phyloP scores from a whole-genome alignment of 345 rosid genomes.

The Rhodamnia rubescens region DNA sequence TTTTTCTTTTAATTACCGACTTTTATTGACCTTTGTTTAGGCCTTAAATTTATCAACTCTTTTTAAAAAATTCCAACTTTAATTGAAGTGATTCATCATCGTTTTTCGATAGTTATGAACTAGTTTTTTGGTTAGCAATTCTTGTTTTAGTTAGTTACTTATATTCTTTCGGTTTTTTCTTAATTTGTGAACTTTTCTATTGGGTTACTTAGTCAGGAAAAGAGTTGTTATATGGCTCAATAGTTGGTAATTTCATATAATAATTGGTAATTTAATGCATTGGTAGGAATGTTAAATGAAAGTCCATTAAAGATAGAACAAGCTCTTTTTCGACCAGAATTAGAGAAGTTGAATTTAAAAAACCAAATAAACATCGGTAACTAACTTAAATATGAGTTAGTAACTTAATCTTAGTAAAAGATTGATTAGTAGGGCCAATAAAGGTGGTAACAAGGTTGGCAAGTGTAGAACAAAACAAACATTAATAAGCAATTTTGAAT shows the following conservation, averaged over 20 bases:
- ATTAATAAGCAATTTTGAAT: background rate
- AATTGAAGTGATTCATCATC: background rate
- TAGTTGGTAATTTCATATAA: background rate
- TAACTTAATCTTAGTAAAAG: background rate
- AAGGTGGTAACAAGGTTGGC: background rate
- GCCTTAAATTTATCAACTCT: background rate
- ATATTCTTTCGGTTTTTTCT: background rate
- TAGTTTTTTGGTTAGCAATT: background rate
- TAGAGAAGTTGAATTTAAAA: background rate
- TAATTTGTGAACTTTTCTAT: background rate
- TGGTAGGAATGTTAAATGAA: background rate
- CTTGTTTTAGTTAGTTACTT: background rate
- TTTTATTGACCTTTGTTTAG: background rate
- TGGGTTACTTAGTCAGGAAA: background rate
- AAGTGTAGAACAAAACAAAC: background rate
- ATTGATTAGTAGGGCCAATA: background rate
- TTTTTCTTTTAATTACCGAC: no score
- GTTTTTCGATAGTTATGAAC: background rate
- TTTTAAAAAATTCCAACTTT: background rate
- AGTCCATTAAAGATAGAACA: background rate
- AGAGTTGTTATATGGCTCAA: background rate
- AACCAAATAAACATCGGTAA: background rate
- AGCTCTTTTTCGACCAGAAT: background rate
- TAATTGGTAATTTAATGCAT: background rate
- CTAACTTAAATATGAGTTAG: background rate